These are phyloP conservation scores for Dendrobium officinale DNA, from an alignment of 106 monocot species.

Conservation along the genomic window DNA sequence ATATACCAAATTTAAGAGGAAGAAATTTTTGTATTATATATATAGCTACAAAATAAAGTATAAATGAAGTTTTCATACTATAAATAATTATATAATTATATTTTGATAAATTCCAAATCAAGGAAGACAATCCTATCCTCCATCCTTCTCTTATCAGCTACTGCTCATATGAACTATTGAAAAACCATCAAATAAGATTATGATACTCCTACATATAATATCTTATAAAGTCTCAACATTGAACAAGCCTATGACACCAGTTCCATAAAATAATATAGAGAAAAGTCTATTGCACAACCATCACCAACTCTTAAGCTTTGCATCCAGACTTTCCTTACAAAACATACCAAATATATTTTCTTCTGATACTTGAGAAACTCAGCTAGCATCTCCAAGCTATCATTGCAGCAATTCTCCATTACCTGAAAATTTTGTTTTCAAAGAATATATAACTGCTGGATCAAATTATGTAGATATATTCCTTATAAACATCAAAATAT, in stretches of 20 bases:
- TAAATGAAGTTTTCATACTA: too few relatives aligned
- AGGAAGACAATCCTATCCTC: too few relatives aligned
- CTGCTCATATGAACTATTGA: too few relatives aligned
- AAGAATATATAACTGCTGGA: not conserved
- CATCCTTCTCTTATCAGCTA: too few relatives aligned
- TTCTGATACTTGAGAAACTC: not conserved
- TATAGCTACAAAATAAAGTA: too few relatives aligned
- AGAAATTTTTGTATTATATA: too few relatives aligned
- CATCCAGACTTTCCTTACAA: not conserved
- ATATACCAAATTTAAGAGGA: too few relatives aligned
- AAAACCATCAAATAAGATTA: not conserved
- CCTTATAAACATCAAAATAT: not conserved
- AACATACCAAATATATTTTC: not conserved
- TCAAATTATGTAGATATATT: not conserved
- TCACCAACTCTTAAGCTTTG: not conserved
- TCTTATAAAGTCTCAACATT: not conserved
- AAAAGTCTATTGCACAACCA: not conserved
- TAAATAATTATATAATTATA: too few relatives aligned
- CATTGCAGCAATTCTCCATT: not conserved
- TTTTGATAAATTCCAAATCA: too few relatives aligned
- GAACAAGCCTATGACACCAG: not conserved
- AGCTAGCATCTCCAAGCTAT: not conserved
- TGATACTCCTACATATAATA: not conserved
- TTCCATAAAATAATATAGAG: not conserved
- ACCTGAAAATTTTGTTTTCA: not conserved